Conservation (phyloP, 2,329 filamentous ascomycete species). For the Claviceps quebecensis region DNA sequence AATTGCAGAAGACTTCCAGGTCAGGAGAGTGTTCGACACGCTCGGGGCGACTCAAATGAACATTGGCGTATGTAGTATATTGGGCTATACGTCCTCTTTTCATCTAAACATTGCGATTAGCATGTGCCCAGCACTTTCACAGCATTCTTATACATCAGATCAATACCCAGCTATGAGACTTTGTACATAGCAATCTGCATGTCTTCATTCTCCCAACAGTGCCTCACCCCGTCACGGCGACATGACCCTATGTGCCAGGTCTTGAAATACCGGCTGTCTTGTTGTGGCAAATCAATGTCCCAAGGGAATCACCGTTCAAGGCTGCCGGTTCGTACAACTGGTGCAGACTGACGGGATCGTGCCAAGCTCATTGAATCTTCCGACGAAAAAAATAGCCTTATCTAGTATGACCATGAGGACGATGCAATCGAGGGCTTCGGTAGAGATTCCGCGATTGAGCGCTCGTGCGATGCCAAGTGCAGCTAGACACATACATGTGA, state of each 20-base stretch:
- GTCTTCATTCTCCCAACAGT: conserved; percentile 14
- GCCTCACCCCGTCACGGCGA: conserved; percentile 10
- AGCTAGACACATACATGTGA: not conserved
- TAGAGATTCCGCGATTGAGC: conserved; percentile 11
- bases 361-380: conserved; percentile 20
- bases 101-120: too few relatives aligned
- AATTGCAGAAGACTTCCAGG: conserved; percentile 9
- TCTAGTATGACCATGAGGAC: conserved; percentile 20
- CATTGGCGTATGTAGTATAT: conserved; percentile 11
- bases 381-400: conserved; percentile 13
- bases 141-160: not conserved
- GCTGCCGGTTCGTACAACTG: conserved; percentile 13
- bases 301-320: conserved; percentile 16
- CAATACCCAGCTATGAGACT: conserved; percentile 5
- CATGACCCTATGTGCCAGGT: conserved; percentile 11
- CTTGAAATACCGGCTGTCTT: conserved; percentile 9
- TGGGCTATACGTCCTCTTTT: conserved; percentile 11
- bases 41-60: conserved; percentile 12
- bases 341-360: conserved; percentile 22
- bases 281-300: conserved; percentile 16
- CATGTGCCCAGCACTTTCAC: too few relatives aligned
- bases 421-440: conserved; percentile 17
- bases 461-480: conserved; percentile 15
- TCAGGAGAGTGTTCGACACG: conserved; percentile 6
- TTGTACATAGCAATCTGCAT: conserved; percentile 14